Evolutionary conservation across 176 grass and related monocot species (phyloP).

Genomic region (Musa troglodytarum): DNA sequence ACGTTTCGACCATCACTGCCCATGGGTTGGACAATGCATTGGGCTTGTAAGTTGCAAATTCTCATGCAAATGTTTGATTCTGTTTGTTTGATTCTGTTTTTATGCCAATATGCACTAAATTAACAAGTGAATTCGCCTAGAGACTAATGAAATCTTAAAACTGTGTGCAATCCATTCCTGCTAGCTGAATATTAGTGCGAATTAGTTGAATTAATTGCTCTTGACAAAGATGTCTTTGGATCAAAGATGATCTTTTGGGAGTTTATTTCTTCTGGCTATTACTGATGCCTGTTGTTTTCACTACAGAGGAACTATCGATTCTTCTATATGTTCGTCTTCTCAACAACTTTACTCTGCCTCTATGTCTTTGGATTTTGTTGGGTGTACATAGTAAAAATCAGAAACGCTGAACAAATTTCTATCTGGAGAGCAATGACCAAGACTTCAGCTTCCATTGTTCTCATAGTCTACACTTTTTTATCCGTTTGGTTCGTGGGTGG

Average conservation of each 20-base stretch:
- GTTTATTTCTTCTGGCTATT: background rate
- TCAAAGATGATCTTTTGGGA: background rate
- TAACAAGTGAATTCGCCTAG: background rate
- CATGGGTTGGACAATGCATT: background rate
- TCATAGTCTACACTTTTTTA: constrained; percentile 3
- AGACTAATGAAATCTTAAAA: background rate
- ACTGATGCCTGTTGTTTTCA: background rate
- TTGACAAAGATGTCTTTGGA: background rate
- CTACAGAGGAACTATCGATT: background rate
- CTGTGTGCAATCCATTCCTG: background rate
- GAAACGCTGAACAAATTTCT: background rate
- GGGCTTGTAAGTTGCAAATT: background rate
- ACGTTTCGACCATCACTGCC: constrained; percentile 3
- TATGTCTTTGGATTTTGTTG: constrained; percentile 1
- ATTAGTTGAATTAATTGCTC: background rate
- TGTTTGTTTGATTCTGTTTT: background rate
- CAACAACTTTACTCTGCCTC: constrained; percentile 2
- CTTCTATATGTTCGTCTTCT: constrained; percentile 2
- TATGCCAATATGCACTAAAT: background rate
- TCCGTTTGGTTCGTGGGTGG: background rate
- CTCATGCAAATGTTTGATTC: background rate
- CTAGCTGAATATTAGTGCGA: too few species aligned
- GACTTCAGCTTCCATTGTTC: background rate
- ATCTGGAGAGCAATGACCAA: background rate
- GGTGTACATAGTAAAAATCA: background rate